These are phyloP conservation scores for Eruca vesicaria DNA, from an alignment of 441 rosid species.

Conservation along the genomic window DNA sequence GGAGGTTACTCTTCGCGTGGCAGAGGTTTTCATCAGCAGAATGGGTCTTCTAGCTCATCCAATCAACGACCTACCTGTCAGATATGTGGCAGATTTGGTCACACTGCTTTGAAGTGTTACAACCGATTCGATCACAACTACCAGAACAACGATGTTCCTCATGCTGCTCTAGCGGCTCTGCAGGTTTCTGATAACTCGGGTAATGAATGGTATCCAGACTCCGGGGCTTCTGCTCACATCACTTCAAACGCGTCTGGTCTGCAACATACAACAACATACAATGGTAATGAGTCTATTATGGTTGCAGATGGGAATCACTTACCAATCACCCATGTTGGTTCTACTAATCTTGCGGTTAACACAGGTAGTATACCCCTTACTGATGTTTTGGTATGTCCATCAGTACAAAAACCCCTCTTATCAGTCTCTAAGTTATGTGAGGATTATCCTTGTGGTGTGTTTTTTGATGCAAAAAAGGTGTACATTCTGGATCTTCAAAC, in stretches of 20 bases:
- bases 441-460: neutral
- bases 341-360: fast-evolving
- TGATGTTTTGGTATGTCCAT: neutral
- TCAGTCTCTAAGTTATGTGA: neutral
- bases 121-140: neutral
- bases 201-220: neutral
- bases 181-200: neutral
- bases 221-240: neutral
- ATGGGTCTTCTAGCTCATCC: too few relatives aligned
- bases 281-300: neutral
- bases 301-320: neutral
- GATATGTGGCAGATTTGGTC: neutral
- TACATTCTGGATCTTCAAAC: neutral
- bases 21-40: too few relatives aligned
- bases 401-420: neutral
- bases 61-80: too few relatives aligned
- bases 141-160: neutral
- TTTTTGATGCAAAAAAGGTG: neutral
- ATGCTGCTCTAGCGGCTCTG: neutral
- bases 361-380: neutral
- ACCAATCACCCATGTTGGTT: neutral
- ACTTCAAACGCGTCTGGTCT: neutral
- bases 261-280: neutral
- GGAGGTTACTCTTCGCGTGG: too few relatives aligned
- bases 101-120: neutral